Evolutionary conservation across 805 yeast species (phyloP).

Genomic region (Candida sonorensis): DNA sequence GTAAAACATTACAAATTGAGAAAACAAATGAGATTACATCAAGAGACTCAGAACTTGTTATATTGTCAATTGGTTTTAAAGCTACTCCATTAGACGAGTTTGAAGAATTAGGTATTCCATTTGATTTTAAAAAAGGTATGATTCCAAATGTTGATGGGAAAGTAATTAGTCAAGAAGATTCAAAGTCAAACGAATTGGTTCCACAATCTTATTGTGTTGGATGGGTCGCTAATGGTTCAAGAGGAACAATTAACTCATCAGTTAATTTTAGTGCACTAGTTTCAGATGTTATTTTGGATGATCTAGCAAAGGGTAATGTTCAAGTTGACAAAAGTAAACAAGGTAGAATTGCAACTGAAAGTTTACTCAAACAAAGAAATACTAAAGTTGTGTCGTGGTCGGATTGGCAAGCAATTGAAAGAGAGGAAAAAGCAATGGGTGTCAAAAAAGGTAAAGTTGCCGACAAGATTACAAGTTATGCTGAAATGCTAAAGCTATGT

Average conservation of each 20-base stretch:
- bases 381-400: constrained; percentile 46
- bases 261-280: constrained; percentile 78
- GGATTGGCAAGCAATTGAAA: constrained; percentile 58
- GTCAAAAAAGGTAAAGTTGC: constrained; percentile 42
- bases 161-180: constrained; percentile 23
- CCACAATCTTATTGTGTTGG: constrained; percentile 73
- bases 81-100: constrained; percentile 61
- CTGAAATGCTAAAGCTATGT: constrained; percentile 39
- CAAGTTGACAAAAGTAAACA: constrained; percentile 11
- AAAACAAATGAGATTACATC: constrained; percentile 30
- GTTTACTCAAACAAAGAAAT: constrained; percentile 13
- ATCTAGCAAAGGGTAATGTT: constrained; percentile 22
- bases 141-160: constrained; percentile 41
- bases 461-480: constrained; percentile 43
- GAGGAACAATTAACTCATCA: constrained; percentile 87
- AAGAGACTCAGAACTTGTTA: constrained; percentile 55
- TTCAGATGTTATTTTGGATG: constrained; percentile 58
- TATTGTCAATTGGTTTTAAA: constrained; percentile 78
- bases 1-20: constrained; percentile 25
- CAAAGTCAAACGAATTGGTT: constrained; percentile 15
- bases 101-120: constrained; percentile 40
- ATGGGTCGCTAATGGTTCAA: constrained; percentile 84
- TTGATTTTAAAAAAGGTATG: constrained; percentile 37
- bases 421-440: constrained; percentile 47
- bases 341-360: constrained; percentile 27